phyloP scores from a whole-genome alignment of 148 eudicot species.

The Rhododendron simsii region DNA sequence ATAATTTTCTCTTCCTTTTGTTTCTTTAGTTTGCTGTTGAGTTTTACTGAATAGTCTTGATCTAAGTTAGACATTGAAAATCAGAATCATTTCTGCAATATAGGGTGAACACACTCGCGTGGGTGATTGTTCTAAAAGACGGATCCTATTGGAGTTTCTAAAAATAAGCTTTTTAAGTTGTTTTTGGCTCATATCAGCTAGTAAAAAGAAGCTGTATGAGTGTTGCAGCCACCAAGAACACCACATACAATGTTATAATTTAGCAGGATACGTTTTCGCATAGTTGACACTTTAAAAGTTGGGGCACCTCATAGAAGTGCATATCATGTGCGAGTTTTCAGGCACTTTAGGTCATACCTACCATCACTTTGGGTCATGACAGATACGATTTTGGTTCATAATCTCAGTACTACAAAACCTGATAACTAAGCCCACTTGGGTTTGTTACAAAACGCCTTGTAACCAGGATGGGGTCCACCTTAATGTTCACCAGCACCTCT shows the following conservation, averaged over 20 bases:
- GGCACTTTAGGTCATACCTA: background rate
- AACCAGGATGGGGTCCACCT: background rate
- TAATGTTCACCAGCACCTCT: background rate
- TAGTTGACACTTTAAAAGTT: background rate
- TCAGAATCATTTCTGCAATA: background rate
- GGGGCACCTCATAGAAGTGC: background rate
- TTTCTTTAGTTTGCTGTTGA: background rate
- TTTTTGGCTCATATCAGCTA: background rate
- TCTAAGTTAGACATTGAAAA: background rate
- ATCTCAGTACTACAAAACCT: background rate
- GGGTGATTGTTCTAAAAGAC: background rate
- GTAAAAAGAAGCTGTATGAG: background rate
- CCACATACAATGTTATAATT: background rate
- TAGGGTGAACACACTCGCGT: background rate
- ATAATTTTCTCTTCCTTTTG: background rate
- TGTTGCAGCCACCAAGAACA: background rate
- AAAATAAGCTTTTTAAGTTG: background rate
- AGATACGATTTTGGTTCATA: background rate
- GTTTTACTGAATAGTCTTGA: background rate
- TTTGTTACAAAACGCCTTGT: background rate
- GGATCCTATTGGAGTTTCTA: background rate
- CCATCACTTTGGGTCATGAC: background rate
- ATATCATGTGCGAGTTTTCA: background rate
- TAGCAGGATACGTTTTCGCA: background rate
- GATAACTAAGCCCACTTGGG: background rate